Evolutionary conservation across 2,329 filamentous ascomycete species (phyloP).

Genomic region (Purpureocillium lavendulum): DNA sequence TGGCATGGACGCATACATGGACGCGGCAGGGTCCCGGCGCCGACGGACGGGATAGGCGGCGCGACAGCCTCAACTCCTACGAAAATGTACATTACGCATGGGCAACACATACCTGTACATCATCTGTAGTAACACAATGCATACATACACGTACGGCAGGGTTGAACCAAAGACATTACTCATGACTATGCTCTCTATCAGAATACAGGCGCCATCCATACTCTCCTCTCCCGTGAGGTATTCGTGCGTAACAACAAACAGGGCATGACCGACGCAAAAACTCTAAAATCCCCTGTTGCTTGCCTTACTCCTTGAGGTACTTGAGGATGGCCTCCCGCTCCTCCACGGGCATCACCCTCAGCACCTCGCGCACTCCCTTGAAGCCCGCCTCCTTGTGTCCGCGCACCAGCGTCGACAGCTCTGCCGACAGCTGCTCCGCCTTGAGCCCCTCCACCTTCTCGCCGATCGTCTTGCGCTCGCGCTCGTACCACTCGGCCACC

Average conservation of each 20-base stretch:
- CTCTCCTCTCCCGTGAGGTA: background rate
- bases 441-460: conserved; percentile 81
- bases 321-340: conserved; percentile 79
- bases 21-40: too few species aligned
- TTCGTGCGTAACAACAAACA: conserved; percentile 1
- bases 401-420: conserved; percentile 36
- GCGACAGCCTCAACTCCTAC: too few species aligned
- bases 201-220: conserved; percentile 2
- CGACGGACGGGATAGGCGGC: too few species aligned
- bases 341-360: conserved; percentile 77
- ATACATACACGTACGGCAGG: background rate
- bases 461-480: conserved; percentile 75
- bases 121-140: too few species aligned
- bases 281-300: background rate
- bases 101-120: too few species aligned
- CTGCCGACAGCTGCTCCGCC: conserved; percentile 53
- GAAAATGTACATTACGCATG: too few species aligned
- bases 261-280: background rate
- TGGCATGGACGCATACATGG: too few species aligned
- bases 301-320: conserved; percentile 37
- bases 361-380: conserved; percentile 77
- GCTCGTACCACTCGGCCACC: conserved; percentile 93
- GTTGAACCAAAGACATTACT: background rate
- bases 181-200: conserved; percentile 3
- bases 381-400: conserved; percentile 58